phyloP scores from a whole-genome alignment of 2,329 filamentous ascomycete genomes.

The Aspergillus sp. region DNA sequence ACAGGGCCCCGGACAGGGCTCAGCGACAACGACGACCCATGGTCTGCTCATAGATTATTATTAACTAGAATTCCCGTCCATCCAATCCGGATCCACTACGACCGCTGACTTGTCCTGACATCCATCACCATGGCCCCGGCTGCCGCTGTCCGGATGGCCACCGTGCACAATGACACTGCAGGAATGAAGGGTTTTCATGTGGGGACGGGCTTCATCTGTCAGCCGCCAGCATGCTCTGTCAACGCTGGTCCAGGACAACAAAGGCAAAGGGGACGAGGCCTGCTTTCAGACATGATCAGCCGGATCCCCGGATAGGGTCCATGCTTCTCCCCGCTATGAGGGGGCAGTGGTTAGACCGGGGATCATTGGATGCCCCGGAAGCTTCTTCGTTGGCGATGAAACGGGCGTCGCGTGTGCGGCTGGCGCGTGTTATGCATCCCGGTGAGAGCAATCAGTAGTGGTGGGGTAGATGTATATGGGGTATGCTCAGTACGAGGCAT shows the following conservation, averaged over 20 bases:
- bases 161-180: background rate
- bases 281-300: background rate
- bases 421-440: conserved; percentile 3
- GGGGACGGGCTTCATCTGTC: background rate
- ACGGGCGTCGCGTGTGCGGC: conserved; percentile 4
- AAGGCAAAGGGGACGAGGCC: too few species aligned
- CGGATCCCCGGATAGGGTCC: conserved; percentile 5
- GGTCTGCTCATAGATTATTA: too few species aligned
- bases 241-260: background rate
- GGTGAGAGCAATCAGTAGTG: conserved; percentile 6
- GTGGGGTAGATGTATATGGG: too few species aligned
- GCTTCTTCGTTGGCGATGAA: conserved; percentile 13
- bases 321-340: conserved; percentile 13
- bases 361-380: conserved; percentile 16
- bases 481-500: too few species aligned
- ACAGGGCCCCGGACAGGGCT: too few species aligned
- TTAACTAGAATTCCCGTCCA: background rate
- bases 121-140: too few species aligned
- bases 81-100: background rate
- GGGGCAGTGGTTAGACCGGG: background rate
- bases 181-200: background rate
- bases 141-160: background rate
- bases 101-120: background rate
- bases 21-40: too few species aligned
- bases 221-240: background rate